phyloP scores from a whole-genome alignment of 1,139 yeast genomes.

The Taiozyma sp. region DNA sequence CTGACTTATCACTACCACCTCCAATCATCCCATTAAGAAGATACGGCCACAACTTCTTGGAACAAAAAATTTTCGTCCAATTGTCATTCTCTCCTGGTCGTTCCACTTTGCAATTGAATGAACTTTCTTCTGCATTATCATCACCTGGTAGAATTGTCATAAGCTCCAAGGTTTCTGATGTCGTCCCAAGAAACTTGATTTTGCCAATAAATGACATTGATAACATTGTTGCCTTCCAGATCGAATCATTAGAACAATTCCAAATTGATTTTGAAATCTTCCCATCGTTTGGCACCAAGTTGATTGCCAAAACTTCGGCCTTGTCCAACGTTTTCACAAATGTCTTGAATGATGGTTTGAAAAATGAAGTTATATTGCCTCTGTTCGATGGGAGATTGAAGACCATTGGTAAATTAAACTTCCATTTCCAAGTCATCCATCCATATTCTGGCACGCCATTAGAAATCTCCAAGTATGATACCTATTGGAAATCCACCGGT shows the following conservation, averaged over 20 bases:
- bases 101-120: slow-evolving; percentile 50
- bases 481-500: slow-evolving; percentile 91
- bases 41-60: slow-evolving; percentile 93
- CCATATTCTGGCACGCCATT: slow-evolving; percentile 87
- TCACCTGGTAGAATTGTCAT: slow-evolving; percentile 69
- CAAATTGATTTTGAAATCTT: slow-evolving; percentile 85
- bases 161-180: slow-evolving; percentile 63
- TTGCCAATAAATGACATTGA: slow-evolving; percentile 76
- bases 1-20: slow-evolving; percentile 90
- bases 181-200: slow-evolving; percentile 81
- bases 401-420: slow-evolving; percentile 75
- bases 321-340: slow-evolving; percentile 49
- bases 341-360: slow-evolving; percentile 27
- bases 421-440: slow-evolving; percentile 77
- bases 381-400: slow-evolving; percentile 77
- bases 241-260: slow-evolving; percentile 74
- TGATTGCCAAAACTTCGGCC: slow-evolving; percentile 86
- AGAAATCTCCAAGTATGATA: slow-evolving; percentile 90
- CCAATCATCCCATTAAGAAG: slow-evolving; percentile 91
- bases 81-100: slow-evolving; percentile 61
- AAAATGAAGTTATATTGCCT: slow-evolving; percentile 53
- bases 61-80: slow-evolving; percentile 81
- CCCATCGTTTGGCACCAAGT: slow-evolving; percentile 91
- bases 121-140: slow-evolving; percentile 38
- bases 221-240: slow-evolving; percentile 76